A percentile compares a stretch with the other conserved stretches of the same genome.
These are phyloP conservation scores for Pseudocercospora ulei DNA, from an alignment of 2,329 filamentous ascomycete species.

Conservation along the genomic window DNA sequence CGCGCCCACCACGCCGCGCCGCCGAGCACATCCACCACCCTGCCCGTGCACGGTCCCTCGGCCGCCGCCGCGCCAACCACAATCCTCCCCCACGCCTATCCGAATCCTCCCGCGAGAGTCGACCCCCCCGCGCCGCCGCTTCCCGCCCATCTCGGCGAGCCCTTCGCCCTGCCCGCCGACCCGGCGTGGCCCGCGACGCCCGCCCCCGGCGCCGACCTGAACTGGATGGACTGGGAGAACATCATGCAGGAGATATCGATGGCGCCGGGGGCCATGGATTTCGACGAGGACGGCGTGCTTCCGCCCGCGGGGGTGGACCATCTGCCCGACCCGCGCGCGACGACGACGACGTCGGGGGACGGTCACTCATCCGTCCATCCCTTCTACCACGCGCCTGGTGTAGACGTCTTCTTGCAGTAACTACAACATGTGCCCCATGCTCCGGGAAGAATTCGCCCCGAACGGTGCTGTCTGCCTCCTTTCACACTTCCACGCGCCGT, in stretches of 20 bases:
- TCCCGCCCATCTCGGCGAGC: too few species aligned
- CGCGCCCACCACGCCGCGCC: not conserved
- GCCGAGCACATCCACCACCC: too few species aligned
- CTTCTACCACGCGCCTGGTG: not conserved
- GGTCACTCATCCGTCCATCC: too few species aligned
- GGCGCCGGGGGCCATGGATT: constrained; percentile 4
- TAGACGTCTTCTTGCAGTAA: not conserved
- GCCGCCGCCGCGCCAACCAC: too few species aligned
- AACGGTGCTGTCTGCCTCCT: not conserved
- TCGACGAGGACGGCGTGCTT: not conserved
- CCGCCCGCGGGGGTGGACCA: not conserved
- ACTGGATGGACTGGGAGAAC: constrained; percentile 25
- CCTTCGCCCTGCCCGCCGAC: too few species aligned
- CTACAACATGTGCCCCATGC: not conserved
- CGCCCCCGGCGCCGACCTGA: constrained; percentile 11
- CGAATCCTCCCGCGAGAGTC: too few species aligned
- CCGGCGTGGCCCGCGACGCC: constrained; percentile 2
- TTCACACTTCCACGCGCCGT: not conserved
- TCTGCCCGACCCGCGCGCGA: not conserved
- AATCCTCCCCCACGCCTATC: too few species aligned
- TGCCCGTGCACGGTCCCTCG: too few species aligned
- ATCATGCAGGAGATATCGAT: constrained; percentile 24
- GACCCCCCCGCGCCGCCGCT: too few species aligned
- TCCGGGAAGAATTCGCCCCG: not conserved
- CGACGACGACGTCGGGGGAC: too few species aligned